These are phyloP conservation scores for Decorospora gaudefroyi DNA, from an alignment of 2,329 filamentous ascomycete species.

Conservation along the genomic window DNA sequence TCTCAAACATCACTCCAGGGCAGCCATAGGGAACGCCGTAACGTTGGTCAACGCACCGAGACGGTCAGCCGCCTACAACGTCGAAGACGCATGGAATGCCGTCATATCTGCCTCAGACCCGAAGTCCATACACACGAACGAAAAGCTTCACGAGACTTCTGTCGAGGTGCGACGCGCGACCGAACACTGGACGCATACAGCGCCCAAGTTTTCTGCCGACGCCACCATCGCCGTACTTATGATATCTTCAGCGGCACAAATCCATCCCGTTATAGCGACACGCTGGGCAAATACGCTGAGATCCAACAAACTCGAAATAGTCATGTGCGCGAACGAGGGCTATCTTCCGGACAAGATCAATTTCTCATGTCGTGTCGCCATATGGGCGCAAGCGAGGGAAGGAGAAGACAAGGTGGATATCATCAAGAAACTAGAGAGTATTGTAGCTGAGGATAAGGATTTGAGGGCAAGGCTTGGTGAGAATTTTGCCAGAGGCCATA, in stretches of 20 bases:
- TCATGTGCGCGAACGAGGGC: conserved; percentile 69
- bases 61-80: conserved; percentile 64
- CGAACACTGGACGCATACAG: conserved; percentile 63
- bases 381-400: conserved; percentile 58
- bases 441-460: conserved; percentile 50
- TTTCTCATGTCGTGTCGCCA: conserved; percentile 67
- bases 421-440: conserved; percentile 60
- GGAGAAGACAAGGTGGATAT: conserved; percentile 62
- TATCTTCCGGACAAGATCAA: conserved; percentile 67
- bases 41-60: conserved; percentile 68
- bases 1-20: conserved; percentile 66
- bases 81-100: conserved; percentile 64
- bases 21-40: conserved; percentile 65
- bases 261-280: conserved; percentile 70
- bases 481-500: conserved; percentile 68
- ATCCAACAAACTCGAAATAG: conserved; percentile 63
- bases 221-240: conserved; percentile 65
- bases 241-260: conserved; percentile 63
- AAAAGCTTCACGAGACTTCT: conserved; percentile 58
- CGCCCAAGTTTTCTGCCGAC: conserved; percentile 67
- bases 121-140: conserved; percentile 56
- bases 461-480: conserved; percentile 61
- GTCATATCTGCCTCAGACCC: conserved; percentile 59
- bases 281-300: conserved; percentile 66
- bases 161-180: conserved; percentile 65